These are phyloP conservation scores for Pinus albicaulis DNA, from an alignment of 75 land plant species.

Conservation along the genomic window DNA sequence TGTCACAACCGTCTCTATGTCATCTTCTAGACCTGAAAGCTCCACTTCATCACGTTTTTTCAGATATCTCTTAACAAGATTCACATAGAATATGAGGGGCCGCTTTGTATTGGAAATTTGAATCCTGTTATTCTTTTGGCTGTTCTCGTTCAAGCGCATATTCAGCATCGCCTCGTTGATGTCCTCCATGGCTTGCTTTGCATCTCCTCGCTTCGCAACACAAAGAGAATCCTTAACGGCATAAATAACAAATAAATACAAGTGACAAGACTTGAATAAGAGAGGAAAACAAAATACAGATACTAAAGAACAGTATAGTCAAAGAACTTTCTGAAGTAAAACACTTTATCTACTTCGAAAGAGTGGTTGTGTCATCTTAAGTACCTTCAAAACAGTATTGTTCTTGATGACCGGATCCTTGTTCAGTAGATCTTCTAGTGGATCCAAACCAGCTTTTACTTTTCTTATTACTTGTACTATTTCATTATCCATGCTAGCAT, in stretches of 20 bases:
- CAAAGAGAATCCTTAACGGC: too few species aligned
- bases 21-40: slow-evolving; percentile 12
- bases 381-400: slow-evolving; percentile 65
- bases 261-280: too few species aligned
- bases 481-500: slow-evolving; percentile 34
- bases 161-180: slow-evolving; percentile 34
- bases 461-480: slow-evolving; percentile 37
- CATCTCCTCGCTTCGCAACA: too few species aligned
- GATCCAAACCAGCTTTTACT: slow-evolving; percentile 37
- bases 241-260: too few species aligned
- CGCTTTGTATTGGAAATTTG: slow-evolving; percentile 94
- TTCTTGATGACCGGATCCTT: slow-evolving; percentile 37
- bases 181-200: slow-evolving; percentile 26
- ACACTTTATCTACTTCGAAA: too few species aligned
- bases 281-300: too few species aligned
- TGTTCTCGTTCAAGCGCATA: slow-evolving; percentile 14
- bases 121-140: slow-evolving; percentile 79
- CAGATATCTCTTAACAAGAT: slow-evolving; percentile 38
- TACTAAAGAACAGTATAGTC: too few species aligned
- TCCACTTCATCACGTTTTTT: slow-evolving; percentile 15
- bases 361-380: background rate
- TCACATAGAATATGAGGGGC: slow-evolving; percentile 87
- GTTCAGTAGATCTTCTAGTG: slow-evolving; percentile 47
- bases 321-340: too few species aligned
- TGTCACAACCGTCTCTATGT: slow-evolving; percentile 76